Base-by-base conservation (phyloP, 192 early-diverging fungal genomes). In the Coemansia sp. region DNA sequence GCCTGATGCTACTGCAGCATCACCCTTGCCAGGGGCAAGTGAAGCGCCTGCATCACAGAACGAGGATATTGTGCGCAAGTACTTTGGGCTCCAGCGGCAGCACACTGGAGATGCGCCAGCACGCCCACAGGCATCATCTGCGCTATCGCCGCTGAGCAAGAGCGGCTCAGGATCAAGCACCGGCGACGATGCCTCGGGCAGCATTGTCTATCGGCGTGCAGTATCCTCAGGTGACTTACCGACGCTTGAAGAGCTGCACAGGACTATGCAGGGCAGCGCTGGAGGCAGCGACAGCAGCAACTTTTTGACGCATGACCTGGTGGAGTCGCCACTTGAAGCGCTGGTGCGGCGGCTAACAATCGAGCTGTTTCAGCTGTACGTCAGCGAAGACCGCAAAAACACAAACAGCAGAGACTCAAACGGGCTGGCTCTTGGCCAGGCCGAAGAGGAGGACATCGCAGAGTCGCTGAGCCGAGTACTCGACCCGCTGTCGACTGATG, bases 311-410 rank as follows among this genome's bases (percentile, higher is more conserved):
- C 68, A 75, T 5, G 80, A 82, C 39, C 57, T 82, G 58, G 80
- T 82, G 9, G 74, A 77, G 59, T 82, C 80, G 35, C 80, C 80
- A 25, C 68, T 82, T 17, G 80, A 82, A 56, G 80, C 80, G 35
- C 65, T 82, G 25, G 80, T 82, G 53, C 64, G 74, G 29, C 75
- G 68, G 25, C 59, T 82, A 50, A 82, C 80, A 3, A 77, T 77
- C 35, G 80, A 82, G 71, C 75, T 82, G 50, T 82, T 77, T 62
- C 80, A 82, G 59, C 65, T 77, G 43, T 82, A 77, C 53, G 80
- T 82, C 51, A 81, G 52, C 59, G 79, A 81, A 59, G 73, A 81
- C 67, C 72, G 73, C 57, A 72, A 58, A 17, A 81, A 72, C 60
- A 9, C 41, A 1, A 39, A 6, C 50, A 39, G 31, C 55, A 3